These are phyloP conservation scores for Lupinus albus DNA, from an alignment of 306 rosid genomes.

Conservation along the genomic window DNA sequence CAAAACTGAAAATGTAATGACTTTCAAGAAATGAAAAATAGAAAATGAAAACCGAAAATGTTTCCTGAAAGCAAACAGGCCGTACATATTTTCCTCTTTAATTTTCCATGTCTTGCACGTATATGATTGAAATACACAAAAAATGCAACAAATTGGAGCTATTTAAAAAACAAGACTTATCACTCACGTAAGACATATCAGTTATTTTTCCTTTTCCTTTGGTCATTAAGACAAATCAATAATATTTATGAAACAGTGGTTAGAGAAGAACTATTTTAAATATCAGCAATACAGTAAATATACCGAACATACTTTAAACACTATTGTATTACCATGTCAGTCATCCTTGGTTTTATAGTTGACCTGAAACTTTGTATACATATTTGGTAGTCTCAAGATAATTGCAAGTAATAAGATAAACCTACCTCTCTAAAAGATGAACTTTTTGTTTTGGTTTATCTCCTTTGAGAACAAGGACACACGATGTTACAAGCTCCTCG, in stretches of 20 bases:
- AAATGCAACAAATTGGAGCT: slow-evolving; percentile 13
- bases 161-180: not conserved
- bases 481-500: slow-evolving; percentile 70
- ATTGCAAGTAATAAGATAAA: slow-evolving; percentile 8
- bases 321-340: not conserved
- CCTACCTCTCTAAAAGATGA: slow-evolving; percentile 78
- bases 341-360: slow-evolving; percentile 2
- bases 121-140: not conserved
- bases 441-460: slow-evolving; percentile 78
- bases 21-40: not conserved
- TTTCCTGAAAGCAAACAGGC: too few relatives aligned
- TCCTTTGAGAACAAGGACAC: slow-evolving; percentile 66
- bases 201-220: not conserved
- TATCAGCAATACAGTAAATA: slow-evolving; percentile 2
- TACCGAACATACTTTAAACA: slow-evolving; percentile 4
- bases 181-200: not conserved
- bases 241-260: not conserved
- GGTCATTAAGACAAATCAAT: not conserved
- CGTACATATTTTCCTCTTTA: too few relatives aligned
- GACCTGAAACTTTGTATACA: not conserved
- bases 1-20: not conserved
- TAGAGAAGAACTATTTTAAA: not conserved
- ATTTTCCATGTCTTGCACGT: slow-evolving; percentile 10
- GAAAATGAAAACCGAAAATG: too few relatives aligned
- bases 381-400: not conserved